These are phyloP conservation scores for Sugiyamaella americana DNA, from an alignment of 805 yeast species.

Conservation along the genomic window DNA sequence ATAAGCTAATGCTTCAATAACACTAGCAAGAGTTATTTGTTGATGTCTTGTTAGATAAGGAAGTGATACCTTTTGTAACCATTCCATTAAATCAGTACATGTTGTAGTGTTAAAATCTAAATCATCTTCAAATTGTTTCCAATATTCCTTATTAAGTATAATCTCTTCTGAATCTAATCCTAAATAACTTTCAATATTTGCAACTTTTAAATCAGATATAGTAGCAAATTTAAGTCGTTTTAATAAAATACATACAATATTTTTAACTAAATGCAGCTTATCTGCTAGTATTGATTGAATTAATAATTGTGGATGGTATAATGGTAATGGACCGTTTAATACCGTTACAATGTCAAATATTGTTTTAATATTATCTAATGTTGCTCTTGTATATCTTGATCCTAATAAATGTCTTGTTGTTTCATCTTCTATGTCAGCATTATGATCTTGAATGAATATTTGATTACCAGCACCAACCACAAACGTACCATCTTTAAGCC, in stretches of 20 bases:
- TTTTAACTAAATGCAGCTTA: conserved; percentile 48
- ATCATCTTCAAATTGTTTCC: conserved; percentile 4
- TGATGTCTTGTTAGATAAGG: conserved; percentile 88
- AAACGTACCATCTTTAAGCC: conserved; percentile 74
- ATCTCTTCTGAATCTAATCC: conserved; percentile 27
- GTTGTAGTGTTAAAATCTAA: conserved; percentile 9
- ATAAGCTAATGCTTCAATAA: conserved; percentile 57
- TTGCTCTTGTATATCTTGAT: conserved; percentile 35
- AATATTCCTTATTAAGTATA: neutral
- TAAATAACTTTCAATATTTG: conserved; percentile 27
- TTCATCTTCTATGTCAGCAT: conserved; percentile 49
- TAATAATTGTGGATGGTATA: conserved; percentile 84
- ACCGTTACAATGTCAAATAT: conserved; percentile 68
- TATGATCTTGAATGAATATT: conserved; percentile 71
- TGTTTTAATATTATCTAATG: conserved; percentile 19
- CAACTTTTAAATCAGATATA: conserved; percentile 37
- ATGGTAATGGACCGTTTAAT: conserved; percentile 81
- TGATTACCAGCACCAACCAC: conserved; percentile 89
- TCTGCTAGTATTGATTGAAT: conserved; percentile 68
- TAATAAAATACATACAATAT: conserved; percentile 50
- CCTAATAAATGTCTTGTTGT: conserved; percentile 52
- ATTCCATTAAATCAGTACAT: conserved; percentile 45
- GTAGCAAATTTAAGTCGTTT: conserved; percentile 47
- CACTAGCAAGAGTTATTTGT: conserved; percentile 71
- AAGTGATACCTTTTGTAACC: conserved; percentile 55